A percentile compares a stretch with the other conserved stretches of the same genome.
phyloP scores from a whole-genome alignment of 495 filamentous ascomycete species.

The Clohesyomyces aquaticus region DNA sequence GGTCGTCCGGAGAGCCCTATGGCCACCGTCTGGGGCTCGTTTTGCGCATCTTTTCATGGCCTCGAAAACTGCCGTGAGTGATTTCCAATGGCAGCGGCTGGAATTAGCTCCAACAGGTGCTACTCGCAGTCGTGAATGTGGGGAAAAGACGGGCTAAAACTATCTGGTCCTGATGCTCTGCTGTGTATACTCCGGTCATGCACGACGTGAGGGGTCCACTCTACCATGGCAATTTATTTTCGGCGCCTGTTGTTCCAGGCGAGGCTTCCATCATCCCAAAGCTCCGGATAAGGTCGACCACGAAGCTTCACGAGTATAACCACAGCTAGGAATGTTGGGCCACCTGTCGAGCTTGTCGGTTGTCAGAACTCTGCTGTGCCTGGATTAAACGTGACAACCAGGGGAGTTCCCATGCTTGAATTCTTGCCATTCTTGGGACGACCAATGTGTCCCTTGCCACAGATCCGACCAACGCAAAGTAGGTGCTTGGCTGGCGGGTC shows the following conservation, averaged over 20 bases:
- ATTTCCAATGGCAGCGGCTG: neutral
- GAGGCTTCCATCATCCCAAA: constrained; percentile 9
- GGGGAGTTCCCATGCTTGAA: no score
- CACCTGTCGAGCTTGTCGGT: constrained; percentile 1
- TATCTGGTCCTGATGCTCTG: constrained; percentile 8
- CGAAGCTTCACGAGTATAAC: constrained; percentile 19
- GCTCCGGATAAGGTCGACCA: constrained; percentile 26
- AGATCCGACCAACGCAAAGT: no score
- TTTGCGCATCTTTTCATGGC: neutral
- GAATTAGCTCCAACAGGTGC: constrained; percentile 2
- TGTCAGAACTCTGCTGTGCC: neutral
- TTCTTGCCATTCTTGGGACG: no score
- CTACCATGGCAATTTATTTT: constrained; percentile 13
- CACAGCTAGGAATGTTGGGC: constrained; percentile 10
- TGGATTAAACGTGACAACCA: neutral
- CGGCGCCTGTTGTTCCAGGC: constrained; percentile 13
- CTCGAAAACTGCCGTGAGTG: neutral
- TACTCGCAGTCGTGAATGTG: constrained; percentile 3
- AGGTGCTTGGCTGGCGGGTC: neutral
- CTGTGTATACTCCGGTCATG: constrained; percentile 19
- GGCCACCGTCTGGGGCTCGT: neutral
- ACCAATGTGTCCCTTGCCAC: no score
- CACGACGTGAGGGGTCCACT: constrained; percentile 20
- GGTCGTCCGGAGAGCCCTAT: constrained; percentile 4
- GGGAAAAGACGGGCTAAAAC: constrained; percentile 18